Percentiles rank a stretch among this genome's conserved stretches.
Conservation (phyloP, 2,329 filamentous ascomycete species). For the Ascochyta clinopodiicola region DNA sequence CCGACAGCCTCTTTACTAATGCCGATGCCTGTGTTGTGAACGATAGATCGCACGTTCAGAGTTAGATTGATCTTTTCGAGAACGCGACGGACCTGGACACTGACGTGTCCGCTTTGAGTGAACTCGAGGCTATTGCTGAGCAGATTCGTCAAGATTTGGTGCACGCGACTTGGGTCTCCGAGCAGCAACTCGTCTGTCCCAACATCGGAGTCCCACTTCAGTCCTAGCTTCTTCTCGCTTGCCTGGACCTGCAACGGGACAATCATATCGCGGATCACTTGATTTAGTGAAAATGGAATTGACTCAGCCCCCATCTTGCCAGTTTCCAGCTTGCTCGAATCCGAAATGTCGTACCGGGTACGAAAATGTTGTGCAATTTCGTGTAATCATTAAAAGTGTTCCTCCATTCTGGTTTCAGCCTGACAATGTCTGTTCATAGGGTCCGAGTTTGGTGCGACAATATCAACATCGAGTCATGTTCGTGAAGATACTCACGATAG, state of each 20-base stretch:
- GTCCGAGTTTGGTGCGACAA: too few species aligned
- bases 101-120: slow-evolving; percentile 33
- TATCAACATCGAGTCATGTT: too few species aligned
- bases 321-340: slow-evolving; percentile 55
- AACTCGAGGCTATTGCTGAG: slow-evolving; percentile 53
- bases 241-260: slow-evolving; percentile 40
- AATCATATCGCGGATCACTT: slow-evolving; percentile 63
- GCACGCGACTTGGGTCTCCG: slow-evolving; percentile 47
- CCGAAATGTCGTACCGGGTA: slow-evolving; percentile 52
- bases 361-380: too few species aligned
- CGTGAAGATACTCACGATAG: too few species aligned
- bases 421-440: too few species aligned
- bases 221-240: slow-evolving; percentile 55
- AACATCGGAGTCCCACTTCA: slow-evolving; percentile 62
- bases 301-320: slow-evolving; percentile 56
- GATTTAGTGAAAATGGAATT: slow-evolving; percentile 57
- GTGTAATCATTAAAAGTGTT: too few species aligned
- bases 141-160: slow-evolving; percentile 43
- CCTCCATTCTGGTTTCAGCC: too few species aligned
- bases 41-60: slow-evolving; percentile 33
- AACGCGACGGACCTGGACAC: too few species aligned
- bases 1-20: slow-evolving; percentile 36
- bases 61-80: not conserved
- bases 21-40: slow-evolving; percentile 44
- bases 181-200: slow-evolving; percentile 56